Evolutionary conservation across 257 asterid species (phyloP), one percentile per base, ranked within the genome.

Genomic region (Paulownia fortunei): DNA sequence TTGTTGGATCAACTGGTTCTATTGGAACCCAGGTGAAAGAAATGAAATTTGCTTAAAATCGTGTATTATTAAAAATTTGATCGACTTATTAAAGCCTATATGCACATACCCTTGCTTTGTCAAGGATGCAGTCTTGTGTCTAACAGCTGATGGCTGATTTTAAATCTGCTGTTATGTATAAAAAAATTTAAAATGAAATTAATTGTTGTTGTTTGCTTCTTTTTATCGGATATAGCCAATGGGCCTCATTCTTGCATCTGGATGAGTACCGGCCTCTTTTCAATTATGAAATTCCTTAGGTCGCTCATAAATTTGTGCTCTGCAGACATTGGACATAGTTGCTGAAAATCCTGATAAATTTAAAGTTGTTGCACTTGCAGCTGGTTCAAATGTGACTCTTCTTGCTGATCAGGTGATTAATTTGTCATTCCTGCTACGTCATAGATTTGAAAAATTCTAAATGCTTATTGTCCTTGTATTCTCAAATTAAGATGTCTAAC

Each of bases 1-100:
- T 96, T 44, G 88, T 96, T 84, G 99, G 99, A 60, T 96, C 99
- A 46, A 96, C 99, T 71, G 99, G 99, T 76, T 96, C 99, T 61
- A 92, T 96, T 73, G 99, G 99, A 52, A 93, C 98, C 27, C 99
- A 96, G 98, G 99, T 96, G 60, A 82, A 78, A n/a, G n/a, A n/a
- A n/a, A n/a, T n/a, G n/a, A 34, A 34, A 34, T 34, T 34, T 5
- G 5, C 37, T 34, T 34, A 34, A 34, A 34, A 34, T 34, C 37
- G 37, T 34, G 37, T 34, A 34, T 2, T 2, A 34, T 34, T 2
- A 34, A 34, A 34, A 34, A 34, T 34, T 2, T 34, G 37, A 2
- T 5, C 37, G 37, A 34, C 37, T 34, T 34, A 34, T 34, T 34
- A 34, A n/a, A 34, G 37, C 37, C 37, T 34, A 34, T 34, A 34